Evolutionary conservation across 2,329 filamentous ascomycete species (phyloP), one percentile per base, ranked within the genome.

Genomic region (Xylariaceae sp.): DNA sequence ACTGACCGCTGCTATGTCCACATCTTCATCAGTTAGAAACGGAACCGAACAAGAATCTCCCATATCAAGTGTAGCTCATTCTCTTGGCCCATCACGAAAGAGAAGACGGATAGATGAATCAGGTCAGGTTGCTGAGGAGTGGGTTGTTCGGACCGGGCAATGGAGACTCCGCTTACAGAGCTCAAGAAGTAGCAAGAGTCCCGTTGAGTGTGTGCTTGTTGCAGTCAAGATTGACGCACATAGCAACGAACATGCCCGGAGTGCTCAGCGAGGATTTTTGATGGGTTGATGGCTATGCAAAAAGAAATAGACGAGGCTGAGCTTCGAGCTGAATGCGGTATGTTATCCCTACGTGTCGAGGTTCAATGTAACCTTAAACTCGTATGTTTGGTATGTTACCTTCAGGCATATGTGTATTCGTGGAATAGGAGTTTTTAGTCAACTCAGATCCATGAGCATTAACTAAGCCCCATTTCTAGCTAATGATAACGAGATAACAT

Each of bases 161-260:
- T 92, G 88, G 87, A 78, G 87, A 53, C 67, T 92, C 60, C 79
- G 82, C 35, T 83, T 95, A 23, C 85, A 88, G 65, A 71, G 71
- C 11, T 68, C 72, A 2, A 72, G 64, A 52, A 76, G 72, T 43
- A 78, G 79, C 42, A 83, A 79, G 64, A 76, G 75, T 30, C 76
- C 77, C 2, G 78, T 87, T 50, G 88, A 93, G 72, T 87, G 90
- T 53, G 79, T 91, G 18, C 78, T 96, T 43, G 79, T 88, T 13
- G 89, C 85, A 1, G 88, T 92, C 27, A 91, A 89, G 70, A 68
- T 96, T 21, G 88, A 95, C 61, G 88, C 86, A 0, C 81, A 85
- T 62, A 87, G 80, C 47, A 80, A 78, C 6, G 84, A 93, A 71
- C 76, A 78, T 57, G 79, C 79, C 9, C 81, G 89, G 58, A 96